phyloP scores from a whole-genome alignment of 2,329 filamentous ascomycete species.

The Cladorrhinum sp. region DNA sequence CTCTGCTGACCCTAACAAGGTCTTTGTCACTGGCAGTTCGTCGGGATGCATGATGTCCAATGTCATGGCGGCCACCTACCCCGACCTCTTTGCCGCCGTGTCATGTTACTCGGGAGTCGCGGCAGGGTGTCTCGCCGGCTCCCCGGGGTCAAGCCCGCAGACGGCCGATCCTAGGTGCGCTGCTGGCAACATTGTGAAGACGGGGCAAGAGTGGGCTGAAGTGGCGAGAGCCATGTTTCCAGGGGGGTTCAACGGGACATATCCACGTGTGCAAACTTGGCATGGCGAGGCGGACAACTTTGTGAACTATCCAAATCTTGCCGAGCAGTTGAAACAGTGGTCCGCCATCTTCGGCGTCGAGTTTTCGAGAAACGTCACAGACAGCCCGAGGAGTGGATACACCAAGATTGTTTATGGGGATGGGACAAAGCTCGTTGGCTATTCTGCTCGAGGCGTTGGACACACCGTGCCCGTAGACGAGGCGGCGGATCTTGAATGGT shows the following conservation, averaged over 20 bases:
- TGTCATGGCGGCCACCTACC: conserved; percentile 53
- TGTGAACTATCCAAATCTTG: conserved; percentile 4
- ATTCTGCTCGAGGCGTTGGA: conserved; percentile 34
- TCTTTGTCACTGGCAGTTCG: conserved; percentile 48
- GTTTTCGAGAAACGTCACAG: neutral
- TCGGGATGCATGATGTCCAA: conserved; percentile 56
- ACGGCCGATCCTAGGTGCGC: conserved; percentile 44
- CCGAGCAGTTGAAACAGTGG: conserved; percentile 46
- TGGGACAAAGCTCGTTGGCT: conserved; percentile 30
- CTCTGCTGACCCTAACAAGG: conserved; percentile 43
- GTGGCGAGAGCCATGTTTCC: conserved; percentile 47
- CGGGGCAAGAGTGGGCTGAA: conserved; percentile 41
- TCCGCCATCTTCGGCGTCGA: conserved; percentile 41
- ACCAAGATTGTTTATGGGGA: conserved; percentile 38
- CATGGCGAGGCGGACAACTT: conserved; percentile 37
- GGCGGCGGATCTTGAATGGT: conserved; percentile 35
- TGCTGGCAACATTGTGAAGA: conserved; percentile 44
- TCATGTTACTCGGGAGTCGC: conserved; percentile 52
- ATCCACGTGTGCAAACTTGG: conserved; percentile 38
- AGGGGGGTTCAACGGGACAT: conserved; percentile 41
- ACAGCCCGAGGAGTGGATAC: conserved; percentile 30
- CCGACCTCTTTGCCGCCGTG: conserved; percentile 52
- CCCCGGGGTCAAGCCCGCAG: conserved; percentile 49
- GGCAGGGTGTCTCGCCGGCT: conserved; percentile 51
- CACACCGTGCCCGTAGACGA: conserved; percentile 36